Evolutionary conservation across 2,329 filamentous ascomycete species (phyloP).

Genomic region (Metarhizium robertsii): DNA sequence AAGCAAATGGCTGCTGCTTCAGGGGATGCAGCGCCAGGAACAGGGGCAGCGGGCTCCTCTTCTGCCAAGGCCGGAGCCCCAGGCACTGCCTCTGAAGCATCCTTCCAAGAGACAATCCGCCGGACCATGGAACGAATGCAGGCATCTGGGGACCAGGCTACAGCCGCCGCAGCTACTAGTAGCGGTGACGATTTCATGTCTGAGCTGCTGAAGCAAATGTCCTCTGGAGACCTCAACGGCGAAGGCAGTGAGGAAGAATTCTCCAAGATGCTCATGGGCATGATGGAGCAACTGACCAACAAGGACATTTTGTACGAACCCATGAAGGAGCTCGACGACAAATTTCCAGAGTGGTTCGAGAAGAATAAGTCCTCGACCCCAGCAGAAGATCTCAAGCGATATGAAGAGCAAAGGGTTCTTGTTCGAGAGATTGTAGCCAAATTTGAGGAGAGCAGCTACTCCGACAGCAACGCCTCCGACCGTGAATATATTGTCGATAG

Average conservation of each 20-base stretch:
- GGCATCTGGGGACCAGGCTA: constrained; percentile 74
- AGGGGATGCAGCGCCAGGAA: constrained; percentile 8
- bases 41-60: constrained; percentile 10
- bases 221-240: constrained; percentile 48
- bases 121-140: constrained; percentile 96
- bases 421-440: constrained; percentile 80
- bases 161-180: constrained; percentile 62
- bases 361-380: constrained; percentile 61
- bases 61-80: constrained; percentile 22
- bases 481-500: constrained; percentile 90
- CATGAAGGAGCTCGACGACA: constrained; percentile 92
- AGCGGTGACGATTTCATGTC: constrained; percentile 71
- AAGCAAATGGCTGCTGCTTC: constrained; percentile 55
- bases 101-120: constrained; percentile 87
- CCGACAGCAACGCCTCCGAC: constrained; percentile 71
- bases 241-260: constrained; percentile 70
- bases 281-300: constrained; percentile 99
- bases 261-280: constrained; percentile 87
- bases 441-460: constrained; percentile 76
- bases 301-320: constrained; percentile 98
- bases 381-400: constrained; percentile 66
- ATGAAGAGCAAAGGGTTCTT: constrained; percentile 68
- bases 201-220: constrained; percentile 84
- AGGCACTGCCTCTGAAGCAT: constrained; percentile 37
- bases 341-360: constrained; percentile 83